A percentile compares a stretch with the other conserved stretches of the same genome.
phyloP scores from a whole-genome alignment of 345 rosid species.

The Populus simonii region DNA sequence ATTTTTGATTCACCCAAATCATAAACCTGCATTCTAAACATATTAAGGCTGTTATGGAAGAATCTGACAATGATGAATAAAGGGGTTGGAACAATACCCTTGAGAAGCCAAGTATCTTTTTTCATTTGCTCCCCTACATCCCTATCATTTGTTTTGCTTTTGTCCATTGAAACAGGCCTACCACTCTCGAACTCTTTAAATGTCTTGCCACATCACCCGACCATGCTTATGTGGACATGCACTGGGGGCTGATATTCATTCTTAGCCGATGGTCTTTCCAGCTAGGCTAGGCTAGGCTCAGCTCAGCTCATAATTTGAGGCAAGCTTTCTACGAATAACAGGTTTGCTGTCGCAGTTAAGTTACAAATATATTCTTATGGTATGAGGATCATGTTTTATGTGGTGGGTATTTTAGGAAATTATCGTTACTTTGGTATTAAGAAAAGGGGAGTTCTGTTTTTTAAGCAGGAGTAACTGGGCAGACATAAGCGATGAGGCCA shows the following conservation, averaged over 20 bases:
- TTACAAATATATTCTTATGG: neutral
- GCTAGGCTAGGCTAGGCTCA: neutral
- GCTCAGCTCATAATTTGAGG: conserved; percentile 19
- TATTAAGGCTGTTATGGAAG: conserved; percentile 65
- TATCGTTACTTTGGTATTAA: conserved; percentile 11
- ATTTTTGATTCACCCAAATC: conserved; percentile 60
- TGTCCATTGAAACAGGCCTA: conserved; percentile 36
- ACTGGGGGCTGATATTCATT: conserved; percentile 10
- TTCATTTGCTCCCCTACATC: conserved; percentile 38
- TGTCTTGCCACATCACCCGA: conserved; percentile 39
- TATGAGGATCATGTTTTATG: neutral
- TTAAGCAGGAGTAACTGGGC: conserved; percentile 8
- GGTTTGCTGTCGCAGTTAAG: conserved; percentile 5
- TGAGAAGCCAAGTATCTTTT: conserved; percentile 81
- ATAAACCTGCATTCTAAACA: conserved; percentile 55
- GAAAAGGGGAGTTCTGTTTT: conserved; percentile 13
- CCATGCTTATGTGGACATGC: conserved; percentile 33
- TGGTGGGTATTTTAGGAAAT: conserved; percentile 9
- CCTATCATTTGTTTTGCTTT: conserved; percentile 49
- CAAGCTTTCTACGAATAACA: conserved; percentile 19
- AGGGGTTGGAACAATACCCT: conserved; percentile 50
- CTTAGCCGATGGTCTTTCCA: neutral
- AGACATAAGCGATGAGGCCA: conserved; percentile 7
- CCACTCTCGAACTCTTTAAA: conserved; percentile 23
- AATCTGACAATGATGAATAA: conserved; percentile 65